phyloP scores from a whole-genome alignment of 805 yeast species.

The Sporopachydermia lactativora region DNA sequence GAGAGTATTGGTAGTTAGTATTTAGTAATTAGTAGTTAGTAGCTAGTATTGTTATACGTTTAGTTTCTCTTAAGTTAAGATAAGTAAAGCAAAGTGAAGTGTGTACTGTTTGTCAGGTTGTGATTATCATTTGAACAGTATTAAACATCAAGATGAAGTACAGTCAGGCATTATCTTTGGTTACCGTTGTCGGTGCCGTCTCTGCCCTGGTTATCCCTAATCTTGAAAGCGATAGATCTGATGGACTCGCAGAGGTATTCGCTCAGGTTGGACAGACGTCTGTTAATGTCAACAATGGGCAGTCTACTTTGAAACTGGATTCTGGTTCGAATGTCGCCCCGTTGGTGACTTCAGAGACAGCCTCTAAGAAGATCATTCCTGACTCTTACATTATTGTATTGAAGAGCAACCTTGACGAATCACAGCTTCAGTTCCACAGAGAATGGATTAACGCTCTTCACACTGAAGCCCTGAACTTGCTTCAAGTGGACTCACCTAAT shows the following conservation, averaged over 20 bases:
- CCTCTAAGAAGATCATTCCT: constrained; percentile 37
- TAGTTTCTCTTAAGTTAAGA: too few relatives aligned
- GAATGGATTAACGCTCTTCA: constrained; percentile 40
- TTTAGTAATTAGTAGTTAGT: too few relatives aligned
- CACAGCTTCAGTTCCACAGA: constrained; percentile 48
- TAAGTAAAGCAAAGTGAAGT: too few relatives aligned
- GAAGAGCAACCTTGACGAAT: constrained; percentile 44
- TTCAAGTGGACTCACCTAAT: not conserved
- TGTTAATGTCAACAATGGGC: too few relatives aligned
- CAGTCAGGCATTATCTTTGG: not conserved
- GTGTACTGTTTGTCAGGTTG: too few relatives aligned
- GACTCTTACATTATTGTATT: constrained; percentile 78
- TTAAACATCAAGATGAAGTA: not conserved
- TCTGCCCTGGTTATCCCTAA: constrained; percentile 3
- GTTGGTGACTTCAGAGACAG: constrained; percentile 29
- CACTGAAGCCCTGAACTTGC: not conserved
- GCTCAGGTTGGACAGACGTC: too few relatives aligned
- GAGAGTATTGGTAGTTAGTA: too few relatives aligned
- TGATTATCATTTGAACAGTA: too few relatives aligned
- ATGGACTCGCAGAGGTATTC: not conserved
- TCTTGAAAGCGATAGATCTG: not conserved
- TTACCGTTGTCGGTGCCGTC: not conserved
- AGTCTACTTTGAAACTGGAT: too few relatives aligned
- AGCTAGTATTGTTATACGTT: too few relatives aligned
- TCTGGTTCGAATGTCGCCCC: constrained; percentile 37